These are phyloP conservation scores for Cercospora sp. DNA, from an alignment of 2,329 filamentous ascomycete species.

Conservation along the genomic window DNA sequence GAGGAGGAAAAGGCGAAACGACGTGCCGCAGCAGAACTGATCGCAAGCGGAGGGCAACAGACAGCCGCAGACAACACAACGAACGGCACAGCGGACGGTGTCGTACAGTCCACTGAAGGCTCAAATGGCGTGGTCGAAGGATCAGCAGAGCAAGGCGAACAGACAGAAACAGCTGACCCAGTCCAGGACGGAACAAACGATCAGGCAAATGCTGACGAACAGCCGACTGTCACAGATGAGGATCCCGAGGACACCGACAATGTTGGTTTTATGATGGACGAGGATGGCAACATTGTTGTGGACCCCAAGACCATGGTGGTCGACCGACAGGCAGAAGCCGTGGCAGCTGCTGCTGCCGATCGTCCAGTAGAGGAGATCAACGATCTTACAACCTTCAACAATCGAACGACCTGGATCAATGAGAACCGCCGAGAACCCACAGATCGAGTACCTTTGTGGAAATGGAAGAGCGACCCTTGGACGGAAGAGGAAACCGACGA, in stretches of 20 bases:
- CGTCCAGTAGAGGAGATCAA: slow-evolving; percentile 64
- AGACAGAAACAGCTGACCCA: slow-evolving; percentile 3
- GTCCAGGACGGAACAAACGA: not conserved
- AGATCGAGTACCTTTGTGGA: slow-evolving; percentile 46
- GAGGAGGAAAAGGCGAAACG: slow-evolving; percentile 50
- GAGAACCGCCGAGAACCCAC: slow-evolving; percentile 53
- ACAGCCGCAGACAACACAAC: slow-evolving; percentile 7
- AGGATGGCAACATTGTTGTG: slow-evolving; percentile 72
- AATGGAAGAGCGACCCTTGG: slow-evolving; percentile 65
- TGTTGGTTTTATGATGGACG: slow-evolving; percentile 54
- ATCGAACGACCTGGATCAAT: slow-evolving; percentile 68
- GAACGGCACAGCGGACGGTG: slow-evolving; percentile 15
- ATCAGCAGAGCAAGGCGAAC: slow-evolving; percentile 11
- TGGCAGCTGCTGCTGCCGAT: slow-evolving; percentile 49
- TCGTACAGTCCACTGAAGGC: slow-evolving; percentile 28
- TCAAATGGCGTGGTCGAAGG: slow-evolving; percentile 20
- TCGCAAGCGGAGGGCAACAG: slow-evolving; percentile 23
- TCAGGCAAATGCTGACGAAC: not conserved
- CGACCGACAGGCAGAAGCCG: slow-evolving; percentile 65
- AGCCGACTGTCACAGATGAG: slow-evolving; percentile 14
- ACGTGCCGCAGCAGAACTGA: slow-evolving; percentile 41
- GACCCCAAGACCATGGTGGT: slow-evolving; percentile 68
- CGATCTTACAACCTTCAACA: slow-evolving; percentile 73
- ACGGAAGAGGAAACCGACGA: slow-evolving; percentile 68
- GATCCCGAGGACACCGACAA: slow-evolving; percentile 5